A percentile compares a stretch with the other conserved stretches of the same genome.
phyloP scores from a whole-genome alignment of 208 protist species.

The Trypanosoma avium region DNA sequence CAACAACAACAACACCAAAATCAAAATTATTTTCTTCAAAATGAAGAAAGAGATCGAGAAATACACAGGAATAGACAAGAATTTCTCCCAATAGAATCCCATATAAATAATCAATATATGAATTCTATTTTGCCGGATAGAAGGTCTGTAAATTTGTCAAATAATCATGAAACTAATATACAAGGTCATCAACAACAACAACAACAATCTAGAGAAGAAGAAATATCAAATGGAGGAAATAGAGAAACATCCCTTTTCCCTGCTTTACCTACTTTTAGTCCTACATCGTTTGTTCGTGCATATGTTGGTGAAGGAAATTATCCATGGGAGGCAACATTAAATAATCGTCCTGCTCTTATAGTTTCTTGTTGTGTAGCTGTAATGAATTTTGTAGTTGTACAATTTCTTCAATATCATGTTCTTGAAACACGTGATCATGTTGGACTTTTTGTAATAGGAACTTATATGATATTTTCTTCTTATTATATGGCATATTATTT shows the following conservation, averaged over 20 bases:
- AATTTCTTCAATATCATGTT: conserved; percentile 84
- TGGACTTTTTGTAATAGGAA: conserved; percentile 84
- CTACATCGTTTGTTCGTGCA: conserved; percentile 82
- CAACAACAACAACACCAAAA: conserved; percentile 7
- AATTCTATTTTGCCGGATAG: too few relatives aligned
- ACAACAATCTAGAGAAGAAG: not conserved
- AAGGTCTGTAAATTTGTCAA: not conserved
- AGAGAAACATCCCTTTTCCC: conserved; percentile 19
- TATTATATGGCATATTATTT: conserved; percentile 92
- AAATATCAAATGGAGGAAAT: not conserved
- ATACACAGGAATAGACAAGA: too few relatives aligned
- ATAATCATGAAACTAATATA: not conserved
- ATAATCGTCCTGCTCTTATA: conserved; percentile 62
- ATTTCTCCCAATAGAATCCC: too few relatives aligned
- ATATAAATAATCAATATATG: too few relatives aligned
- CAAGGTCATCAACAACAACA: not conserved
- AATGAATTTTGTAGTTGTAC: conserved; percentile 68
- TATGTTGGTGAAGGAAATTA: conserved; percentile 46
- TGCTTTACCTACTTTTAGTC: conserved; percentile 65
- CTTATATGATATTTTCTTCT: conserved; percentile 82
- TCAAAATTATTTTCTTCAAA: too few relatives aligned
- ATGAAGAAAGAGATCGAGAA: too few relatives aligned
- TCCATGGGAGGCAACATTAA: conserved; percentile 63
- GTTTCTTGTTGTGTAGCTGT: conserved; percentile 62
- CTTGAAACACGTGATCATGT: conserved; percentile 85